phyloP scores from a whole-genome alignment of 73 alveolate species.

The Tetrahymena thermophila region DNA sequence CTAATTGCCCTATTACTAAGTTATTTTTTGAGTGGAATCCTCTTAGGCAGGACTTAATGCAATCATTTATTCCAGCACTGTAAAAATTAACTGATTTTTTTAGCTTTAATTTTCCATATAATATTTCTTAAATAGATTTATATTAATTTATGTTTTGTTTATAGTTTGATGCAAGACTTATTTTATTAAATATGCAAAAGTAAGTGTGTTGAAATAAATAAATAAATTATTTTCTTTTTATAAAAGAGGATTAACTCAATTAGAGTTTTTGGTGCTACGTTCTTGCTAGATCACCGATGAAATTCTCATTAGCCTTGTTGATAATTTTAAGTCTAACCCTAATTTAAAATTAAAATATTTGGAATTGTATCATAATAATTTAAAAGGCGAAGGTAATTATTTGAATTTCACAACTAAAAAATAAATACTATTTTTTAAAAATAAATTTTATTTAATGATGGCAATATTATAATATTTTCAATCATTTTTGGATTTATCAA shows the following conservation, averaged over 20 bases:
- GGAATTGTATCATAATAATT: not conserved
- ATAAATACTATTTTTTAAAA: too few species aligned
- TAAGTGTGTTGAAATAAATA: not conserved
- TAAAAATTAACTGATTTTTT: not conserved
- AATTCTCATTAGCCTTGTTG: not conserved
- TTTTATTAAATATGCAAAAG: not conserved
- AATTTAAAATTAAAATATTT: not conserved
- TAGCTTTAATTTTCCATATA: not conserved
- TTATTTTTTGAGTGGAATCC: not conserved
- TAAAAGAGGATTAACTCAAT: not conserved
- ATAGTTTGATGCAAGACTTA: not conserved
- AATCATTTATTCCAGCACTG: not conserved
- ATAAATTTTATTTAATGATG: too few species aligned
- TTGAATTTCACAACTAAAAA: not conserved
- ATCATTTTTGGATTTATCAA: not conserved
- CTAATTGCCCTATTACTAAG: not conserved
- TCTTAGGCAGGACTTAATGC: not conserved
- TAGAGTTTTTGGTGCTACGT: not conserved
- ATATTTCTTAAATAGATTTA: not conserved
- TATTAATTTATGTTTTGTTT: too few species aligned
- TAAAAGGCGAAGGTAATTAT: not conserved
- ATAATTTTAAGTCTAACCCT: not conserved
- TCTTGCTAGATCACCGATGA: not conserved
- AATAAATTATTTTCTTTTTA: not conserved
- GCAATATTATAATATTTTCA: too few species aligned